Percentiles rank a stretch among this genome's conserved stretches.
Evolutionary conservation across 2,329 filamentous ascomycete species (phyloP).

Genomic region (Dendrostoma leiphaemia): DNA sequence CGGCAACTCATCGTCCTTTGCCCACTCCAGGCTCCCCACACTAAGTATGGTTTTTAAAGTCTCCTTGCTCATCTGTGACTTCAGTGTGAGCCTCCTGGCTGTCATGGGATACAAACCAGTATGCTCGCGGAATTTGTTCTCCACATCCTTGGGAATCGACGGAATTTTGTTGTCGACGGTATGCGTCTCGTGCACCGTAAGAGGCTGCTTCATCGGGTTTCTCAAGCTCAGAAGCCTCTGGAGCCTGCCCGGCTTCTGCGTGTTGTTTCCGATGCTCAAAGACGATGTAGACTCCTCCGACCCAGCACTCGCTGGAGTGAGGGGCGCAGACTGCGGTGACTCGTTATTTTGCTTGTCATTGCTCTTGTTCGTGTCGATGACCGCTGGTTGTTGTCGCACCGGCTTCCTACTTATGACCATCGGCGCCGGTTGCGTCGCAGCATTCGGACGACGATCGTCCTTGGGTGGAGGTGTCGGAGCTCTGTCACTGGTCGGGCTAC

Average conservation of each 20-base stretch:
- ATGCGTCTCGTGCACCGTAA: slow-evolving; percentile 32
- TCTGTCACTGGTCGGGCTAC: slow-evolving; percentile 19
- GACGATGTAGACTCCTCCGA: slow-evolving; percentile 30
- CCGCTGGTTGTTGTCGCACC: slow-evolving; percentile 21
- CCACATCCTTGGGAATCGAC: slow-evolving; percentile 33
- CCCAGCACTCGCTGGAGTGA: slow-evolving; percentile 26
- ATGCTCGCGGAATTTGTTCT: slow-evolving; percentile 35
- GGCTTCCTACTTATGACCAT: slow-evolving; percentile 14
- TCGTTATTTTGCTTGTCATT: slow-evolving; percentile 15
- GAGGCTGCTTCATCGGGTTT: slow-evolving; percentile 27
- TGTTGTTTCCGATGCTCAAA: slow-evolving; percentile 33
- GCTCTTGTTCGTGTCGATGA: slow-evolving; percentile 21
- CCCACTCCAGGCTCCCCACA: slow-evolving; percentile 42
- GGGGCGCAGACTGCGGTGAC: slow-evolving; percentile 24
- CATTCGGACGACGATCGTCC: slow-evolving; percentile 21
- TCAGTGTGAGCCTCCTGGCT: slow-evolving; percentile 36
- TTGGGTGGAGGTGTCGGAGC: slow-evolving; percentile 34
- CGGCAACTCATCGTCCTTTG: slow-evolving; percentile 24
- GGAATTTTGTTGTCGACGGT: slow-evolving; percentile 31
- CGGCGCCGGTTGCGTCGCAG: slow-evolving; percentile 10
- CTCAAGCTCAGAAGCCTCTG: slow-evolving; percentile 39
- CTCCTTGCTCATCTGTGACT: slow-evolving; percentile 42
- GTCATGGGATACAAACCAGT: slow-evolving; percentile 31
- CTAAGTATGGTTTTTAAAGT: slow-evolving; percentile 50
- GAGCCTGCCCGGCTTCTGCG: slow-evolving; percentile 36